A percentile compares a stretch with the other conserved stretches of the same genome.
phyloP scores from a whole-genome alignment of 495 filamentous ascomycete genomes.

The Pyrenopolyporus hunteri region DNA sequence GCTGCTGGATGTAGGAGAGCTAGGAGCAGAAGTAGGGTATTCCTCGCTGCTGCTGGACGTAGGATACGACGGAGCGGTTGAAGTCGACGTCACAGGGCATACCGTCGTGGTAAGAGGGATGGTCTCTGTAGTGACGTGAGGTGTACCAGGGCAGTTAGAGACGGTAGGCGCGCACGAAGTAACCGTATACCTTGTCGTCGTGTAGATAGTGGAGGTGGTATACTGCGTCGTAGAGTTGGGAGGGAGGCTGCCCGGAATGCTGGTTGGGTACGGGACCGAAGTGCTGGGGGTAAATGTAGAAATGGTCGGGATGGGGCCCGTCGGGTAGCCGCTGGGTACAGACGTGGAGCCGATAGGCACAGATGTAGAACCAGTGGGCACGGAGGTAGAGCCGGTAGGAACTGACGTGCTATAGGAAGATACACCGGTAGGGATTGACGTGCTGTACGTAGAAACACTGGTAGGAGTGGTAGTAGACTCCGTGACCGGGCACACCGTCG shows the following conservation, averaged over 20 bases:
- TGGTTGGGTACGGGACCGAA: background rate
- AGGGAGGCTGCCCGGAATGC: background rate
- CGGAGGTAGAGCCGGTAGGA: slow-evolving; percentile 33
- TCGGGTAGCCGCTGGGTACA: slow-evolving; percentile 28
- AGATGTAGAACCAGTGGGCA: slow-evolving; percentile 31
- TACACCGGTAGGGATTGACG: slow-evolving; percentile 14
- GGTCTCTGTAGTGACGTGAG: slow-evolving; percentile 30
- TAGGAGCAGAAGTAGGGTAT: background rate
- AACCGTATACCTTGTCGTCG: slow-evolving; percentile 29
- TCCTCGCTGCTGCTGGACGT: background rate
- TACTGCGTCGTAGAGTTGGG: slow-evolving; percentile 6
- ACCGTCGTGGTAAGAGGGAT: slow-evolving; percentile 41
- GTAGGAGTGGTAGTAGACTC: background rate
- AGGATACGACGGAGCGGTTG: slow-evolving; percentile 1
- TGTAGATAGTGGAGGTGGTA: slow-evolving; percentile 37
- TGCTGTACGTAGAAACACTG: slow-evolving; percentile 4
- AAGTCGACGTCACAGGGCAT: slow-evolving; percentile 38
- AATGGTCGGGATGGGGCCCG: background rate
- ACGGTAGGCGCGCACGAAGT: slow-evolving; percentile 28
- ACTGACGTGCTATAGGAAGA: too few relatives aligned
- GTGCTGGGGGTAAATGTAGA: background rate
- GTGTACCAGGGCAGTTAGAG: slow-evolving; percentile 53
- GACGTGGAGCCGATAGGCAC: slow-evolving; percentile 32
- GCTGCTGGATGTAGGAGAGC: background rate
- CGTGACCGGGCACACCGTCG: slow-evolving; percentile 29